Evolutionary conservation across 2,329 filamentous ascomycete genomes (phyloP).

Genomic region (Berkeleyomyces rouxiae): DNA sequence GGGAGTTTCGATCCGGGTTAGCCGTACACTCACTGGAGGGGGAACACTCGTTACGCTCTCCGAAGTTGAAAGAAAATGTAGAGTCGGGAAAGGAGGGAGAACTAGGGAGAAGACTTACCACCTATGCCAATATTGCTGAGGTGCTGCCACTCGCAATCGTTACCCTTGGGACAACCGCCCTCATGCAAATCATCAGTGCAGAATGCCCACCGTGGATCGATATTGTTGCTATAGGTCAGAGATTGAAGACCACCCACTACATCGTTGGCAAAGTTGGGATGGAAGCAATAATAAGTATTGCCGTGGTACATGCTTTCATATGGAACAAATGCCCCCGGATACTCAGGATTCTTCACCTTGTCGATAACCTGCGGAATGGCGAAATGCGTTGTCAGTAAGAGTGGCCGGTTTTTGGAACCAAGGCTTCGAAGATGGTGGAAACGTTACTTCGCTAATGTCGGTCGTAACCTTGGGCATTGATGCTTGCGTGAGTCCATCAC

Average conservation of each 20-base stretch:
- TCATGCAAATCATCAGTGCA: slow-evolving; percentile 64
- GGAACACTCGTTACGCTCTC: slow-evolving; percentile 1
- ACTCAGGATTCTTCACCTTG: slow-evolving; percentile 4
- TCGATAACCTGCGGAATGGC: slow-evolving; percentile 3
- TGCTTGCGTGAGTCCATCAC: not conserved
- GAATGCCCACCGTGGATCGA: slow-evolving; percentile 56
- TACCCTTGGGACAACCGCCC: slow-evolving; percentile 48
- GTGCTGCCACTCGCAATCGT: slow-evolving; percentile 61
- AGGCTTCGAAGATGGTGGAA: not conserved
- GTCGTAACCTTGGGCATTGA: not conserved
- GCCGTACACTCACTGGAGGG: slow-evolving; percentile 4
- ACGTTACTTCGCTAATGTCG: slow-evolving; percentile 9
- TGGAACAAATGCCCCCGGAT: slow-evolving; percentile 26
- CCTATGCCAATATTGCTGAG: slow-evolving; percentile 54
- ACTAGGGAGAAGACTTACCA: slow-evolving; percentile 43
- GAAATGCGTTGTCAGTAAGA: not conserved
- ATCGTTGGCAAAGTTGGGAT: slow-evolving; percentile 53
- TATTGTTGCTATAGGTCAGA: slow-evolving; percentile 82
- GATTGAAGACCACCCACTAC: slow-evolving; percentile 69
- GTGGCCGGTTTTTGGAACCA: not conserved
- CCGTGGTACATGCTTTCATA: slow-evolving; percentile 71
- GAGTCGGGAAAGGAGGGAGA: not conserved
- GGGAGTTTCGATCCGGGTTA: not conserved
- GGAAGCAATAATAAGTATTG: slow-evolving; percentile 82
- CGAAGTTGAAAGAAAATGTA: not conserved